Conservation (phyloP, 805 yeast genomes). For the Monosporozyma aerobia region DNA sequence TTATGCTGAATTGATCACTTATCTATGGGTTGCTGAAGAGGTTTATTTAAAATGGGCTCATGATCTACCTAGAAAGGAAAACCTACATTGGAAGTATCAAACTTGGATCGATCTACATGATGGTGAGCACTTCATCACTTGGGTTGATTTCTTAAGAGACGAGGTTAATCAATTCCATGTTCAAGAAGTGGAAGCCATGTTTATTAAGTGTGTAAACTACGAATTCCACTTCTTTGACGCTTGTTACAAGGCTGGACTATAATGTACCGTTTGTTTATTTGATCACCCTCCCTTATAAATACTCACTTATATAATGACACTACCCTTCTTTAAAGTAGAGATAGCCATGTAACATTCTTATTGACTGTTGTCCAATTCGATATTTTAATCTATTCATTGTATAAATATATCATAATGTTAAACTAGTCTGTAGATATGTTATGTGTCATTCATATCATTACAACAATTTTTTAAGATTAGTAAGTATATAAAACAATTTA, state of each 20-base stretch:
- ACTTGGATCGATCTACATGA: slow-evolving; percentile 47
- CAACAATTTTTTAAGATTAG: no score
- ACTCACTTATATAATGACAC: not conserved
- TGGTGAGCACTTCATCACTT: slow-evolving; percentile 38
- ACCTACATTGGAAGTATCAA: slow-evolving; percentile 37
- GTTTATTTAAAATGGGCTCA: slow-evolving; percentile 48
- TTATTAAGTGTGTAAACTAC: slow-evolving; percentile 30
- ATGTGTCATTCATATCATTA: no score
- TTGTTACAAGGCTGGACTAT: slow-evolving; percentile 31
- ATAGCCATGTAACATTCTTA: slow-evolving; percentile 37
- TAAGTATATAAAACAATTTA: no score
- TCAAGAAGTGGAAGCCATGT: slow-evolving; percentile 8
- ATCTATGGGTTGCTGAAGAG: slow-evolving; percentile 39
- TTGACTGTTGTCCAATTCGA: slow-evolving; percentile 35
- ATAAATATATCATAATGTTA: no score
- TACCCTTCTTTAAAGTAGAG: slow-evolving; percentile 37
- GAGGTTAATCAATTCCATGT: slow-evolving; percentile 34
- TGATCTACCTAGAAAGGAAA: slow-evolving; percentile 23
- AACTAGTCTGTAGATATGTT: no score
- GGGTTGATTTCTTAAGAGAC: slow-evolving; percentile 38
- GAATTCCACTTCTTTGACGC: slow-evolving; percentile 41
- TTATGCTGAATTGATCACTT: slow-evolving; percentile 37
- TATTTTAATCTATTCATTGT: slow-evolving; percentile 67
- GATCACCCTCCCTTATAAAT: slow-evolving; percentile 1
- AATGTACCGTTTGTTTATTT: no score